Evolutionary conservation across 2,329 filamentous ascomycete genomes (phyloP), one percentile per base, ranked within the genome.

Genomic region (Colletotrichum sp.): DNA sequence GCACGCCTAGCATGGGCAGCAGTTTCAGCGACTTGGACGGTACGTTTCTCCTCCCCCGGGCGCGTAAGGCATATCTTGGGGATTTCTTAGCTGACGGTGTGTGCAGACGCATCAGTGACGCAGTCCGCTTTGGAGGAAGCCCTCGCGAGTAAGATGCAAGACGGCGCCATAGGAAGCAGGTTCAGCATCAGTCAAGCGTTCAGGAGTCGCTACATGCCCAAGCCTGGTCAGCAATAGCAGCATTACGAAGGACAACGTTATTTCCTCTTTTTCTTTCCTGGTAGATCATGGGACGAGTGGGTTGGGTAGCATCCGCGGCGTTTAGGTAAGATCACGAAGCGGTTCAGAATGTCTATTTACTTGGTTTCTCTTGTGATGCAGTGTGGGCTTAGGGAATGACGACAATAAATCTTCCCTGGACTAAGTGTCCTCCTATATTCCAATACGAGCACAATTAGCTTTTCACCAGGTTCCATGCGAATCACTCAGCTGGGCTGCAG

Each of bases 11-110:
- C 80, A 95, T 96, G 92, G 94, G 95, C 2, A 96, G 95, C 83
- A 96, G 94, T 80, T 97, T 95, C 80, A 96, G 94, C 84, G 95
- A 97, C 85, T 89, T 98, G 59, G 95, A 96, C 82, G 94, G 94
- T 91, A 87, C 76, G 83, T 79, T 75, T 59, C 75, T 44, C 19
- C 1, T 3, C 39, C 19, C 44, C 19, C 6, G 3, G 0, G 19
- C 19, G 44, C 44, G 44, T 25, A 25, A 49, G 12, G 44, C 6
- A 16, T 29, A 25, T 22, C 3, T 15, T 62, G 19, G 39, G 32
- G 32, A 6, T 15, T 8, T 1, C 0, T 3, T 27, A 8, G 59
- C 76, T 78, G 36, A 77, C 69, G 22, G 9, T 13, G 8, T 29
- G 27, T 49, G 15, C 34, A 95, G 95, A 96, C 87, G 92, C 94